phyloP scores from a whole-genome alignment of 352 stramenopile genomes.

The Globisporangium spinosum region DNA sequence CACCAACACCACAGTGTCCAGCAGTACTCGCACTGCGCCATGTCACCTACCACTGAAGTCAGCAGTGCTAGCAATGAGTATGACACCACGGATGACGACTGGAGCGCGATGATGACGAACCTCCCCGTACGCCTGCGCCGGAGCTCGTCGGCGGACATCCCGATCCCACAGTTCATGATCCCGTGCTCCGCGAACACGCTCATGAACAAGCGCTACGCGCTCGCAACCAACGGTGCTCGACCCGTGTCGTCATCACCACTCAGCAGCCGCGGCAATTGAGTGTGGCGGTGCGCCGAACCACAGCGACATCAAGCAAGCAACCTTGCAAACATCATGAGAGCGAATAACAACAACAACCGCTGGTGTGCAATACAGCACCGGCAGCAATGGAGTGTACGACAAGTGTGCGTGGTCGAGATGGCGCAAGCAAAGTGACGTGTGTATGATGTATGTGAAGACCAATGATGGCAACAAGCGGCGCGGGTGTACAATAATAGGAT shows the following conservation, averaged over 20 bases:
- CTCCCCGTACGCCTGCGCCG: slow-evolving; percentile 4
- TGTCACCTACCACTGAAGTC: not conserved
- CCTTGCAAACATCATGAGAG: no score
- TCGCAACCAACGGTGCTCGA: not conserved
- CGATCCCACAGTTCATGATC: slow-evolving; percentile 57
- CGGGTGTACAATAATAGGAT: not conserved
- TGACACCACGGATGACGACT: not conserved
- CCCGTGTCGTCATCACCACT: not conserved
- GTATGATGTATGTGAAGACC: no score
- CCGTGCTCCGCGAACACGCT: slow-evolving; percentile 44
- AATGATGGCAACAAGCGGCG: not conserved
- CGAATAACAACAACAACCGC: not conserved
- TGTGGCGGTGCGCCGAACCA: no score
- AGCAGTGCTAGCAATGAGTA: not conserved
- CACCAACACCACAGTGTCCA: not conserved
- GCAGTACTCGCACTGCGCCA: not conserved
- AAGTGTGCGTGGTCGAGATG: no score
- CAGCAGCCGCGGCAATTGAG: not conserved
- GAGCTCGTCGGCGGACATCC: slow-evolving; percentile 33
- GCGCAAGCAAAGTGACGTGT: no score
- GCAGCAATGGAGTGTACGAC: no score
- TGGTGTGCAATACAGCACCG: not conserved
- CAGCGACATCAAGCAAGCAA: no score
- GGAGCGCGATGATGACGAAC: slow-evolving; percentile 7
- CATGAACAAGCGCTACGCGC: slow-evolving; percentile 53